These are phyloP conservation scores for Gossypium gossypioides DNA, from an alignment of 441 rosid species.

Conservation along the genomic window DNA sequence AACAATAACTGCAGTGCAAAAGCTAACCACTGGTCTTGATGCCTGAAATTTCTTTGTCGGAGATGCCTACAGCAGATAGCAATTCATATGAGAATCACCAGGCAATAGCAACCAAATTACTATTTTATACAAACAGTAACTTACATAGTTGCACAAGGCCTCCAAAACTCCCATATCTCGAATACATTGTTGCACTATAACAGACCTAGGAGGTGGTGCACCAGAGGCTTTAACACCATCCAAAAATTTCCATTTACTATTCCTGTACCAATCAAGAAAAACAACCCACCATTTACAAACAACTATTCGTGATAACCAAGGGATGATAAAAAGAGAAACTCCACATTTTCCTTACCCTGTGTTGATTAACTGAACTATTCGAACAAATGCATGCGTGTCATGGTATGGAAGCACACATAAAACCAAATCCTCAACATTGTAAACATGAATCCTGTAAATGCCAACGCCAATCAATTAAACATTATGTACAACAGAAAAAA, in stretches of 20 bases:
- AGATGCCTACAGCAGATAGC: slow-evolving; percentile 47
- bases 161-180: slow-evolving; percentile 82
- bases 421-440: slow-evolving; percentile 72
- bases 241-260: slow-evolving; percentile 86
- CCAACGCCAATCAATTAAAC: slow-evolving; percentile 6
- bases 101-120: slow-evolving; percentile 8
- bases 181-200: slow-evolving; percentile 83
- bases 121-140: slow-evolving; percentile 11
- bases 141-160: slow-evolving; percentile 74
- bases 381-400: slow-evolving; percentile 83
- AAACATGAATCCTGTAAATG: slow-evolving; percentile 63
- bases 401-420: slow-evolving; percentile 81
- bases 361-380: slow-evolving; percentile 66
- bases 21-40: slow-evolving; percentile 54
- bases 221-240: slow-evolving; percentile 78
- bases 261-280: slow-evolving; percentile 35
- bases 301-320: not conserved
- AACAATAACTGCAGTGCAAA: slow-evolving; percentile 76
- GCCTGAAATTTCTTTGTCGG: slow-evolving; percentile 62
- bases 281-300: slow-evolving; percentile 9
- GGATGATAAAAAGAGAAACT: not conserved
- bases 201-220: slow-evolving; percentile 79
- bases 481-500: too few relatives aligned
- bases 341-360: slow-evolving; percentile 45
- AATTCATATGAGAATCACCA: slow-evolving; percentile 7